Conservation (phyloP, 2,329 filamentous ascomycete genomes). For the Colletotrichum liaoningense region DNA sequence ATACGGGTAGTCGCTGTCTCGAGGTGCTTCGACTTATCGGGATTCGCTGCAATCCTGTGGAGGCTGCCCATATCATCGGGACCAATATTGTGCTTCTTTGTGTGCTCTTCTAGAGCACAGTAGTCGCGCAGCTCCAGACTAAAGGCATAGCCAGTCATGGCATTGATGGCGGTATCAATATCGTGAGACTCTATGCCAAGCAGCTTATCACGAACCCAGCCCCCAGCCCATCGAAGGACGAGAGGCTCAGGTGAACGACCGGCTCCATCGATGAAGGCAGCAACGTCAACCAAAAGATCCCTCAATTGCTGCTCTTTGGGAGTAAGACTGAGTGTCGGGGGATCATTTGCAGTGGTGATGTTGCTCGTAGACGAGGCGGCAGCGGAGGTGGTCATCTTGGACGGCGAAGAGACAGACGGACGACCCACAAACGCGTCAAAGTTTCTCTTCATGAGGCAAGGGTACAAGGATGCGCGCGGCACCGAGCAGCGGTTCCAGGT, state of each 20-base stretch:
- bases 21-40: conserved; percentile 95
- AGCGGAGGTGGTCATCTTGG: conserved; percentile 35
- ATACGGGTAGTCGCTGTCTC: conserved; percentile 91
- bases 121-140: conserved; percentile 76
- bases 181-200: conserved; percentile 79
- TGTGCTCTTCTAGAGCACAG: conserved; percentile 69
- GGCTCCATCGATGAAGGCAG: conserved; percentile 70
- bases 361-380: conserved; percentile 8
- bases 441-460: conserved; percentile 34
- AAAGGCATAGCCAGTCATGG: conserved; percentile 84
- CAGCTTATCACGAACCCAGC: conserved; percentile 89
- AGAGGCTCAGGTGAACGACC: conserved; percentile 64
- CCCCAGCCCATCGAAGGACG: conserved; percentile 82
- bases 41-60: conserved; percentile 91
- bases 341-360: neutral
- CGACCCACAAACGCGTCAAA: conserved; percentile 30
- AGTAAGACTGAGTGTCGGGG: conserved; percentile 66
- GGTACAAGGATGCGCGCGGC: neutral
- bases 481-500: conserved; percentile 5
- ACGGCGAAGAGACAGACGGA: neutral
- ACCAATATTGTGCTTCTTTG: conserved; percentile 69
- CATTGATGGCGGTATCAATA: conserved; percentile 87
- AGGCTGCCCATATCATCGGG: conserved; percentile 76
- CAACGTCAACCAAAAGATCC: conserved; percentile 85
- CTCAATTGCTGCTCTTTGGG: conserved; percentile 78